Conservation (phyloP, 1,139 yeast genomes). For the Hyphopichia pseudoburtonii region DNA sequence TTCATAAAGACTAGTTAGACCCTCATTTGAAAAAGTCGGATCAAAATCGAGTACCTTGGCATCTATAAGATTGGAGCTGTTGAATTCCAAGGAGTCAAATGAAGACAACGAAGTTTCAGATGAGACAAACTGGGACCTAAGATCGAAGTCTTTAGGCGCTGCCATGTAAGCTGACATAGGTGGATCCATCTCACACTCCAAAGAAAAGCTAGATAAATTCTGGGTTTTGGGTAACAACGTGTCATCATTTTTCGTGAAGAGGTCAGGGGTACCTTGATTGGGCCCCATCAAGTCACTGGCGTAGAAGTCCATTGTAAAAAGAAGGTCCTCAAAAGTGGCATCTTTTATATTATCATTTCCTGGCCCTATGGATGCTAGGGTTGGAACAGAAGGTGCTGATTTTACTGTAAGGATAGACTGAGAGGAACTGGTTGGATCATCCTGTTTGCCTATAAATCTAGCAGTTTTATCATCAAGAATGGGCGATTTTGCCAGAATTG, state of each 20-base stretch:
- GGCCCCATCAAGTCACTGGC: not conserved
- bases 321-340: not conserved
- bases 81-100: slow-evolving; percentile 5
- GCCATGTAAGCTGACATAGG: not conserved
- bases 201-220: not conserved
- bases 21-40: not conserved
- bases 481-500: too few relatives aligned
- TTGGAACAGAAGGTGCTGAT: slow-evolving; percentile 2
- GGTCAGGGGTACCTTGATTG: not conserved
- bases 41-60: slow-evolving; percentile 3
- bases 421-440: not conserved
- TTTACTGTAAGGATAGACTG: not conserved
- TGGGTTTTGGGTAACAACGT: not conserved
- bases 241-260: not conserved
- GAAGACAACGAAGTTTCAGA: slow-evolving; percentile 8
- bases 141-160: not conserved
- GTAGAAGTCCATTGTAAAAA: not conserved
- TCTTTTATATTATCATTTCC: too few relatives aligned
- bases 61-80: slow-evolving; percentile 4
- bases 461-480: too few relatives aligned
- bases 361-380: slow-evolving; percentile 1
- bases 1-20: slow-evolving; percentile 1
- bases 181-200: not conserved
- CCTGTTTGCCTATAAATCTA: not conserved
- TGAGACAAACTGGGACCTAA: slow-evolving; percentile 2